Percentiles rank a stretch among this genome's conserved stretches.
Conservation (phyloP, 1,284 basidiomycete genomes). For the Chondrostereum purpureum region DNA sequence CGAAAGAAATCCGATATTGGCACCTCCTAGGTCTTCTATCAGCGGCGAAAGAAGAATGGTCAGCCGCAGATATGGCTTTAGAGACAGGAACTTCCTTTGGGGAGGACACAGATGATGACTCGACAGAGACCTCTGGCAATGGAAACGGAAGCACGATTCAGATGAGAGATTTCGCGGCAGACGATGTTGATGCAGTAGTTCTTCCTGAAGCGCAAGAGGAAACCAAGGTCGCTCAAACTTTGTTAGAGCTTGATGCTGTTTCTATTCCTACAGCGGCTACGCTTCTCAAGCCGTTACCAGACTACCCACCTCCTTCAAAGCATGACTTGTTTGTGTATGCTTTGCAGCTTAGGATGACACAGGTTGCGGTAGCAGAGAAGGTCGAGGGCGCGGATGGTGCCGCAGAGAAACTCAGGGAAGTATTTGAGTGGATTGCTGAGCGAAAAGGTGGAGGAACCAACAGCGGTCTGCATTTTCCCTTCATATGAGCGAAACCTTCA, state of each 20-base stretch:
- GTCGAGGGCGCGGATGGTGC: constrained; percentile 85
- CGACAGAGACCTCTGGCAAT: neutral
- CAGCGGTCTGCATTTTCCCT: constrained; percentile 20
- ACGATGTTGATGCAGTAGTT: constrained; percentile 6
- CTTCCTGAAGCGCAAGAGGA: constrained; percentile 3
- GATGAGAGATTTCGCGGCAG: constrained; percentile 7
- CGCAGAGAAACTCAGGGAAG: constrained; percentile 75
- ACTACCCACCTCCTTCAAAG: constrained; percentile 45
- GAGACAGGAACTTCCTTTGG: constrained; percentile 60
- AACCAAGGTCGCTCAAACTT: neutral
- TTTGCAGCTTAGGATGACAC: constrained; percentile 83
- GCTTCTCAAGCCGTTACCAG: constrained; percentile 40
- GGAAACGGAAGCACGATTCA: neutral
- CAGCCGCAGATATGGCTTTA: constrained; percentile 70
- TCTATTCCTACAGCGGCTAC: constrained; percentile 39
- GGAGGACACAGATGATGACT: constrained; percentile 26
- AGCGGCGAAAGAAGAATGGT: constrained; percentile 77
- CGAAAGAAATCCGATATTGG: constrained; percentile 78
- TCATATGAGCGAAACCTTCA: neutral
- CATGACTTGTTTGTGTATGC: constrained; percentile 73
- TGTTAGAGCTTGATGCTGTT: constrained; percentile 19
- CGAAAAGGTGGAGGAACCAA: constrained; percentile 35
- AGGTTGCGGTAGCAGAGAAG: constrained; percentile 78
- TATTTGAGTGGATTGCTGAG: constrained; percentile 81
- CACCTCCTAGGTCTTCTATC: constrained; percentile 85